These are phyloP conservation scores for Cubamyces sp. DNA, from an alignment of 768 basidiomycete genomes.

Conservation along the genomic window DNA sequence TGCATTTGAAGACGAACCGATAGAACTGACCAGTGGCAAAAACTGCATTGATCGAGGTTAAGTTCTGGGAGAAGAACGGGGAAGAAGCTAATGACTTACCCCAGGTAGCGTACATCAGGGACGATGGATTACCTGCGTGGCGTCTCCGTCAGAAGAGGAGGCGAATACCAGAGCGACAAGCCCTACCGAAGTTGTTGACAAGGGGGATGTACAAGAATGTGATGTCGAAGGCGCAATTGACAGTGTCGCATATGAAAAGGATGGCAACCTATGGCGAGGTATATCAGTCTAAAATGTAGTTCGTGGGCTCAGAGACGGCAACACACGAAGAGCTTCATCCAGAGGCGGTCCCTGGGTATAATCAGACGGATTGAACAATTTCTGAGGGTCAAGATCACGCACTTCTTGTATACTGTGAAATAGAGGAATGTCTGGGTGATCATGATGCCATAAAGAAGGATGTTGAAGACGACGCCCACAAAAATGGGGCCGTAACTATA, in stretches of 20 bases:
- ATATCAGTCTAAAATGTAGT: background rate
- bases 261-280: constrained; percentile 41
- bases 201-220: constrained; percentile 52
- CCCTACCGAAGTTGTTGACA: constrained; percentile 49
- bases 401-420: constrained; percentile 47
- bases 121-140: constrained; percentile 35
- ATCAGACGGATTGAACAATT: background rate
- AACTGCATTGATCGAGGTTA: constrained; percentile 33
- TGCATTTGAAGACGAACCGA: too few species aligned
- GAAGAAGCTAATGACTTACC: constrained; percentile 26
- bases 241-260: constrained; percentile 52
- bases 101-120: constrained; percentile 35
- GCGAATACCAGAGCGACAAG: too few species aligned
- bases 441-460: constrained; percentile 54
- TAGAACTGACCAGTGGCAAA: constrained; percentile 43
- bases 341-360: constrained; percentile 43
- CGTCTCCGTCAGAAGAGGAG: background rate
- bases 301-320: background rate
- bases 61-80: background rate
- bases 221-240: constrained; percentile 49
- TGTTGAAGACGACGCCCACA: constrained; percentile 51
- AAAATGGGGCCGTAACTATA: constrained; percentile 53
- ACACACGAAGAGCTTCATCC: constrained; percentile 52
- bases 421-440: constrained; percentile 53
- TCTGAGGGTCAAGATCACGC: constrained; percentile 2